These are phyloP conservation scores for Adansonia gregorii DNA, from an alignment of 441 rosid genomes.

Conservation along the genomic window DNA sequence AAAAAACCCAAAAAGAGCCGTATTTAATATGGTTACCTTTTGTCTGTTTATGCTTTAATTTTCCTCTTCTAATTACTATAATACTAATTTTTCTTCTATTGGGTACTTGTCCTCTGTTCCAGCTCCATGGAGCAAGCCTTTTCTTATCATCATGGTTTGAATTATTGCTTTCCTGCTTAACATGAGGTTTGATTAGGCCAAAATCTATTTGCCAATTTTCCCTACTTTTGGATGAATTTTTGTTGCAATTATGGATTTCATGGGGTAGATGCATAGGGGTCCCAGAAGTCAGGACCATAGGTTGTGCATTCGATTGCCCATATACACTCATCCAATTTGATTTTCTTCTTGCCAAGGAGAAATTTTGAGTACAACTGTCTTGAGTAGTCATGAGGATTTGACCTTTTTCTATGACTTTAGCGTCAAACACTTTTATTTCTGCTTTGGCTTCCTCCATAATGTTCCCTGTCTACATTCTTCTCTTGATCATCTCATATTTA, in stretches of 20 bases:
- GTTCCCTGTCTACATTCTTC: neutral
- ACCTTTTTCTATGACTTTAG: neutral
- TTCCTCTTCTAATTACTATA: neutral
- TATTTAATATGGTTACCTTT: neutral
- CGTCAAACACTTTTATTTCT: neutral
- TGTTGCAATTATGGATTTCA: slow-evolving; percentile 2
- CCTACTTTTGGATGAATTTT: slow-evolving; percentile 4
- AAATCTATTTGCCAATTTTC: neutral
- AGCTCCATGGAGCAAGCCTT: neutral
- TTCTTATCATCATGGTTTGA: no score
- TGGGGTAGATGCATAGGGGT: neutral
- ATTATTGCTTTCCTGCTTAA: no score
- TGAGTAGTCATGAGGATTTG: slow-evolving; percentile 1
- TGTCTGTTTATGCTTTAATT: neutral
- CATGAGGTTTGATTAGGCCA: neutral
- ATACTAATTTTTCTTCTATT: neutral
- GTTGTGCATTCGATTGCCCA: no score
- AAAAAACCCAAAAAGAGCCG: no score
- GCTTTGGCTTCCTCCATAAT: slow-evolving; percentile 14
- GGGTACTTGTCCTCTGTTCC: neutral
- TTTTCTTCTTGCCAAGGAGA: slow-evolving; percentile 6
- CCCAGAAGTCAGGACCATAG: slow-evolving; percentile 7
- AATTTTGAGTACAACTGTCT: slow-evolving; percentile 4
- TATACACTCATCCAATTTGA: neutral
- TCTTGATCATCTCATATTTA: slow-evolving; percentile 1